phyloP scores from a whole-genome alignment of 2,329 filamentous ascomycete species.

The Kalaharituber pfeilii region DNA sequence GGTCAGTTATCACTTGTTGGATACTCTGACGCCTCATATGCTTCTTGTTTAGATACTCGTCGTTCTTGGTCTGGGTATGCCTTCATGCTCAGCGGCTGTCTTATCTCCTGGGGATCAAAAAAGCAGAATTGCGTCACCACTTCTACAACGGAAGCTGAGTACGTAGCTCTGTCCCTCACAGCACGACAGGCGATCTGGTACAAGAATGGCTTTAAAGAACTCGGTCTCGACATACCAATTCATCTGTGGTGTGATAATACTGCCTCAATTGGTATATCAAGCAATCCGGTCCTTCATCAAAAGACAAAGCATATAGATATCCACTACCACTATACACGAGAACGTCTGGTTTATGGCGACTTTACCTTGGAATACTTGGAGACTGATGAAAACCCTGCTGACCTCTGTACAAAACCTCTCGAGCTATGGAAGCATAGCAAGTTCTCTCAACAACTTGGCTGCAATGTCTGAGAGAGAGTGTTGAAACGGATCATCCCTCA shows the following conservation, averaged over 20 bases:
- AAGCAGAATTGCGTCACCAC: constrained; percentile 12
- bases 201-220: background rate
- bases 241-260: background rate
- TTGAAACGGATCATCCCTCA: too few species aligned
- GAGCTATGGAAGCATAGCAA: background rate
- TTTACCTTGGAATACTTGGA: background rate
- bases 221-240: background rate
- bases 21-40: background rate
- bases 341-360: background rate
- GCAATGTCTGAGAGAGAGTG: background rate
- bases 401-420: background rate
- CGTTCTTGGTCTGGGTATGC: constrained; percentile 6
- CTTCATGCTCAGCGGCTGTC: constrained; percentile 7
- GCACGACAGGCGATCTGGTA: background rate
- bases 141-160: constrained; percentile 15
- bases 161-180: constrained; percentile 6
- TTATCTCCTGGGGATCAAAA: constrained; percentile 7
- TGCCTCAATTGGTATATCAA: background rate
- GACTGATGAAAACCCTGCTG: background rate
- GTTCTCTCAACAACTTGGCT: background rate
- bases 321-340: too few species aligned
- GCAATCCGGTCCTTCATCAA: background rate
- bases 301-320: background rate
- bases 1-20: background rate
- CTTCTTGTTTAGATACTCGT: background rate